Base-by-base conservation (phyloP, 2,329 filamentous ascomycete species). In the Aspergillus transmontanensis region DNA sequence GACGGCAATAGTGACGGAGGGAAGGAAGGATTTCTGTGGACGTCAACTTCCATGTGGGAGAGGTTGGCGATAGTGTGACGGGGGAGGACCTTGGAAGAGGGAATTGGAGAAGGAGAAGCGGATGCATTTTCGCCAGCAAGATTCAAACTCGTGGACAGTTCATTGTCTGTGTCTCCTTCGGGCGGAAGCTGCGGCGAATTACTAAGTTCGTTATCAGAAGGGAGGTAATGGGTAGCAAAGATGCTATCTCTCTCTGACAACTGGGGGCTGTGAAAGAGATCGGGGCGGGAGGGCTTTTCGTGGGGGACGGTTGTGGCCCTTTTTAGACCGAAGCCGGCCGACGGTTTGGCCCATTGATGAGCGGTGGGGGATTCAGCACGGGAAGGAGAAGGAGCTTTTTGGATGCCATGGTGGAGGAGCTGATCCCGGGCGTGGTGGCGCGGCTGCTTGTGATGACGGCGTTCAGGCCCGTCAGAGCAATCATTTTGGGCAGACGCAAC, bases 161-260 rank as follows among this genome's bases (percentile, higher is more conserved):
- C 72, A 72, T 72, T 71, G 61, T 72, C 68, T 63, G 65, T 65
- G 63, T 70, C 70, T 67, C 67, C 65, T 57, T 71, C 67, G 53
- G 76, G 72, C 56, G 72, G 73, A 58, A 75, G 74, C 68, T 78
- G 78, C 64, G 72, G 76, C 62, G 75, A 76, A 68, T 53, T 63
- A 57, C 67, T 74, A 61, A 78, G 73, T 67, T 83, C 81, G 70
- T 78, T 83, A 65, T 84, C 83, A 59, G 83, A 81, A 63, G 81
- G 79, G 1, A 84, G 76, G 73, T 88, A 89, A 67, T 86, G 85
- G 39, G 86, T 88, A 58, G 86, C 86, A 71, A 88, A 88, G 73
- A 89, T 88, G 75, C 83, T 86, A 74, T 89, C 86, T 69, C 86
- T 79, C 75, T 89, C 86, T 30, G 85, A 86, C 66, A 88, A 78